phyloP scores from a whole-genome alignment of 2,329 filamentous ascomycete genomes.

The Acrocalymma vagum region DNA sequence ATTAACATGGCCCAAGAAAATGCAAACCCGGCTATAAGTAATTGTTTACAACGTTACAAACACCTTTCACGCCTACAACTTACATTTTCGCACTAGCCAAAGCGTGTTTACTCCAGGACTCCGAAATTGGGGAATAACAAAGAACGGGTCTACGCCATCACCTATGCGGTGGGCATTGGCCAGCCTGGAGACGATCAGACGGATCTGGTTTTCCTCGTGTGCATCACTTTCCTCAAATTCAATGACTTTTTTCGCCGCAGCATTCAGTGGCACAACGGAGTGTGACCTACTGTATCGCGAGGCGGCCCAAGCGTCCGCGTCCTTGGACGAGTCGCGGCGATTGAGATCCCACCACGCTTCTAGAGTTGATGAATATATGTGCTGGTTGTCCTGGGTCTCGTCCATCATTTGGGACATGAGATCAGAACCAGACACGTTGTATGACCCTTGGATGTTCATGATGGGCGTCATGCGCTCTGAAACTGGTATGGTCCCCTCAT shows the following conservation, averaged over 20 bases:
- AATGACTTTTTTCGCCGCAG: slow-evolving; percentile 10
- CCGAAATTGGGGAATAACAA: slow-evolving; percentile 28
- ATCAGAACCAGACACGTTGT: no score
- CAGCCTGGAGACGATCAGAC: slow-evolving; percentile 20
- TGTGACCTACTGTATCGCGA: slow-evolving; percentile 10
- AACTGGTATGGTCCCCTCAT: background rate
- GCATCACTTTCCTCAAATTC: slow-evolving; percentile 26
- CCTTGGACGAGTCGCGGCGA: slow-evolving; percentile 3
- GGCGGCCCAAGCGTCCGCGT: background rate
- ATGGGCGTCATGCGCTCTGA: slow-evolving; percentile 12
- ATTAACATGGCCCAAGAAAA: no score
- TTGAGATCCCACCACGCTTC: slow-evolving; percentile 7
- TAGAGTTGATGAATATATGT: slow-evolving; percentile 8
- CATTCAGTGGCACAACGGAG: slow-evolving; percentile 5
- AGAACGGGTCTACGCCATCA: slow-evolving; percentile 30
- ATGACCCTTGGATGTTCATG: background rate
- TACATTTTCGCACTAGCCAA: slow-evolving; percentile 28
- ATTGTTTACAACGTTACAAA: no score
- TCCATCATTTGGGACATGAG: slow-evolving; percentile 2
- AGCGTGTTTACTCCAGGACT: slow-evolving; percentile 22
- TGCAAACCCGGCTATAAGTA: no score
- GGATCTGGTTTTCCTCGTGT: slow-evolving; percentile 24
- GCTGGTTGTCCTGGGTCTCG: slow-evolving; percentile 6
- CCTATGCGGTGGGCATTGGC: slow-evolving; percentile 20
- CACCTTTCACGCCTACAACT: no score